A percentile compares a stretch with the other conserved stretches of the same genome.
phyloP scores from a whole-genome alignment of 2,329 filamentous ascomycete species.

The Botrytis cinerea region DNA sequence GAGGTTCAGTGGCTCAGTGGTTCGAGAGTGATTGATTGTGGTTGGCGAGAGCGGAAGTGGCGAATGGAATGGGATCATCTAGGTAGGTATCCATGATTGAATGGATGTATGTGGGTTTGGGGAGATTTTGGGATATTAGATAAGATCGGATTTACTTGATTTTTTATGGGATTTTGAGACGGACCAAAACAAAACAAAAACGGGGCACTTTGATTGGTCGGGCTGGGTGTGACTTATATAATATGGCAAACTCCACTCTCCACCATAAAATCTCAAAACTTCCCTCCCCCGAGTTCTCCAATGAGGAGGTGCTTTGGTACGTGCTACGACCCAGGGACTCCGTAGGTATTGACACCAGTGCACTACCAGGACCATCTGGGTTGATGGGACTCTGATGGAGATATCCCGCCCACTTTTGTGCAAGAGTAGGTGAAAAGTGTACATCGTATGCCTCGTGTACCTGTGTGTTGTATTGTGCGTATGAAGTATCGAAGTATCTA shows the following conservation, averaged over 20 bases:
- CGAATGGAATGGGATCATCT: not conserved
- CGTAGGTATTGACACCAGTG: not conserved
- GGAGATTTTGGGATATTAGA: conserved; percentile 3
- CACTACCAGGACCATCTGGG: not conserved
- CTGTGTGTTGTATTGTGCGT: not conserved
- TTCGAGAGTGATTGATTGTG: not conserved
- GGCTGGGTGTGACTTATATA: not conserved
- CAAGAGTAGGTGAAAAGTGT: not conserved
- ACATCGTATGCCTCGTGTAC: not conserved
- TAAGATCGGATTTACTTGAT: conserved; percentile 1
- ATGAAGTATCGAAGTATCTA: not conserved
- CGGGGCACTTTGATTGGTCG: not conserved
- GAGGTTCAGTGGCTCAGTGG: not conserved
- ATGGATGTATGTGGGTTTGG: not conserved
- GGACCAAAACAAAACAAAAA: not conserved
- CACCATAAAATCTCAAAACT: not conserved
- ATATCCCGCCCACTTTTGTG: not conserved
- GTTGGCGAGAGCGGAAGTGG: conserved; percentile 17
- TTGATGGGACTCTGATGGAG: not conserved
- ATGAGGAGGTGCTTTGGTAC: not conserved
- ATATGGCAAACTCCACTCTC: not conserved
- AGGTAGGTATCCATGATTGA: not conserved
- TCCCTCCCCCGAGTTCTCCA: not conserved
- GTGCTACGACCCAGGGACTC: not conserved
- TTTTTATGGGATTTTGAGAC: conserved; percentile 9